Evolutionary conservation across 345 rosid species (phyloP), one percentile per base, ranked within the genome.

Genomic region (Syzygium jambos): DNA sequence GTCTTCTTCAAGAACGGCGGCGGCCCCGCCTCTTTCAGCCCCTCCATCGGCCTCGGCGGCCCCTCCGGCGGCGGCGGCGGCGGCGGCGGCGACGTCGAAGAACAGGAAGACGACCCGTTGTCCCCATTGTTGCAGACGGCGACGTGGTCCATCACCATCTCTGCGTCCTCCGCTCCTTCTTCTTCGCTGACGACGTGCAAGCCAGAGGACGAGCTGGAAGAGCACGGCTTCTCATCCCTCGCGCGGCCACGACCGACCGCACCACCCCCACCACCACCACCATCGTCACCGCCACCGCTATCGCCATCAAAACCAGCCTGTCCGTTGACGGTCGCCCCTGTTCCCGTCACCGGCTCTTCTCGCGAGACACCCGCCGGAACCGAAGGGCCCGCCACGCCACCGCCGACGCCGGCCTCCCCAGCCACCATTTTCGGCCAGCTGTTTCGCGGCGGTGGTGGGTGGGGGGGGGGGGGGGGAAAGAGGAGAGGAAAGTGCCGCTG

Each of bases 1-100:
- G 93, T 89, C 88, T 93, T 94, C 87, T 59, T 93, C 90, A 94
- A 38, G 85, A 94, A 93, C 52, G 95, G 95, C 86, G 95, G 89
- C 23, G 95, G 95, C 78, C 94, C 93, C n/a, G 85, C 85, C 80
- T 94, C 95, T 78, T 93, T 88, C 86, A 96, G 86, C 13, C 95
- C 95, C 86, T 94, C 94, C 89, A 93, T 86, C 12, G 97, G 95
- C 87, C 87, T 91, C 6, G 95, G 91, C 86, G 86, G 78, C 68
- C 21, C 89, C 85, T 51, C 89, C n/a, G 89, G 80, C n/a, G 92
- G 29, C 3, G 65, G 65, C 7, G 27, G 53, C 29, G 51, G 63
- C 29, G 65, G 43, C 43, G 23, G 9, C 43, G 51, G 86, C 29
- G 90, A 88, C 6, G 92, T 90, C 55, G 90, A 90, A 13, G 92